Evolutionary conservation across 179 eudicot species (phyloP).

Genomic region (Silene coronaria): DNA sequence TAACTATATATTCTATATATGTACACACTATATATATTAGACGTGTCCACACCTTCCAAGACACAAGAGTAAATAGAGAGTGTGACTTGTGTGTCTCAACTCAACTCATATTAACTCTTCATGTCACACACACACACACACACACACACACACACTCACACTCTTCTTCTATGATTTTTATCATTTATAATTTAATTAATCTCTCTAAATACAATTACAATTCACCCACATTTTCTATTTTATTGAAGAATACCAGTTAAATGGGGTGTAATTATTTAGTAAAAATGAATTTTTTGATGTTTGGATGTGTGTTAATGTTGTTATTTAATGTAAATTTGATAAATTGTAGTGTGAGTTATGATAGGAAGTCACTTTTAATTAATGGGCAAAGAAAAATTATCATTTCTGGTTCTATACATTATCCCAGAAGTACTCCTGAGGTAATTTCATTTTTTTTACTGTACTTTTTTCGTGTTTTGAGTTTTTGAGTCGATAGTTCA

Average conservation of each 20-base stretch:
- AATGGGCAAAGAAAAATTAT: slow-evolving; percentile 34
- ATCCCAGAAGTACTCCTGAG: slow-evolving; percentile 42
- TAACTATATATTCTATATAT: too few relatives aligned
- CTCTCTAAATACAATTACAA: not conserved
- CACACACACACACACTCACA: slow-evolving; percentile 9
- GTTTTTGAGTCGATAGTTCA: not conserved
- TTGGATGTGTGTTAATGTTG: slow-evolving; percentile 14
- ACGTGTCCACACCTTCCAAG: not conserved
- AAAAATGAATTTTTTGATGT: slow-evolving; percentile 12
- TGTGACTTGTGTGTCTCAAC: not conserved
- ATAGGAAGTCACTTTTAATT: slow-evolving; percentile 29
- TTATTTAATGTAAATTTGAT: slow-evolving; percentile 14
- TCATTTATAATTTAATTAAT: not conserved
- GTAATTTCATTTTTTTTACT: not conserved
- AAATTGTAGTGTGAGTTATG: slow-evolving; percentile 33
- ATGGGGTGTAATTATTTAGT: slow-evolving; percentile 4
- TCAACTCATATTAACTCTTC: slow-evolving; percentile 12
- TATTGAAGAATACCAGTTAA: not conserved
- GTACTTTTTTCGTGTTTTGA: too few relatives aligned
- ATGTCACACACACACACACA: slow-evolving; percentile 9
- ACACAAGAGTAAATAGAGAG: slow-evolving; percentile 3
- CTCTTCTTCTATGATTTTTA: not conserved
- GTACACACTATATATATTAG: slow-evolving; percentile 11
- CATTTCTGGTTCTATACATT: slow-evolving; percentile 39
- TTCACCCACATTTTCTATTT: slow-evolving; percentile 7